phyloP scores from a whole-genome alignment of 2,329 filamentous ascomycete species.

The Aspergillus brasiliensis region DNA sequence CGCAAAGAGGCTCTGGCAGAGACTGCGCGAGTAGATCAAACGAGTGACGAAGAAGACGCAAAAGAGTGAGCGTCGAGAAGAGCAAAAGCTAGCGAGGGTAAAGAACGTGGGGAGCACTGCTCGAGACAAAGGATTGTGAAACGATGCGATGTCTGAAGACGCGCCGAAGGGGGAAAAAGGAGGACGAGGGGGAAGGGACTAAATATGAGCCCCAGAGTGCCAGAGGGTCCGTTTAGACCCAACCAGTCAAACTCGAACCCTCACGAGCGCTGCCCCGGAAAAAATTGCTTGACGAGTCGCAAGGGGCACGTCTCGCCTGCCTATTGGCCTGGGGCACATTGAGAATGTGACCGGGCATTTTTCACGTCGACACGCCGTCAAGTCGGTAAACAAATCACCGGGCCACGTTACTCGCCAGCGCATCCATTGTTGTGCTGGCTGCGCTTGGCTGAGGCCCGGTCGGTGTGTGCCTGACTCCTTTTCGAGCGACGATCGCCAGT shows the following conservation, averaged over 20 bases:
- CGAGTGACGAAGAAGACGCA: constrained; percentile 20
- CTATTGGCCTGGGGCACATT: constrained; percentile 8
- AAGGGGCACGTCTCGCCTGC: constrained; percentile 15
- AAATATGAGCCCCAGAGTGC: constrained; percentile 10
- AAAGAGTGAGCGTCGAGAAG: constrained; percentile 30
- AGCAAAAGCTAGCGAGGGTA: constrained; percentile 17
- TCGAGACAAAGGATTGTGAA: constrained; percentile 22
- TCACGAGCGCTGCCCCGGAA: constrained; percentile 3
- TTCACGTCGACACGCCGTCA: constrained; percentile 6
- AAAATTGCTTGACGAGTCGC: constrained; percentile 18
- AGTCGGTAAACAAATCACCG: background rate
- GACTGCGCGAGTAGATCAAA: constrained; percentile 11
- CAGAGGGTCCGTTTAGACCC: background rate
- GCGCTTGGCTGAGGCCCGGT: too few species aligned
- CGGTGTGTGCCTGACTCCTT: constrained; percentile 1
- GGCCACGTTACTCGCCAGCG: constrained; percentile 4
- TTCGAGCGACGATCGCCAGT: constrained; percentile 1
- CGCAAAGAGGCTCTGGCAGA: background rate
- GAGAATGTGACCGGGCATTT: constrained; percentile 6
- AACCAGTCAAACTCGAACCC: constrained; percentile 5
- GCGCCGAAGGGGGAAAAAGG: constrained; percentile 9
- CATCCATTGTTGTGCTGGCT: background rate
- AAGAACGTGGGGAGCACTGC: constrained; percentile 34
- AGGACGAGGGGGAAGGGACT: constrained; percentile 9
- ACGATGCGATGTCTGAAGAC: constrained; percentile 19